phyloP scores from a whole-genome alignment of 2,329 filamentous ascomycete species.

The Gnomoniopsis smithogilvyi region DNA sequence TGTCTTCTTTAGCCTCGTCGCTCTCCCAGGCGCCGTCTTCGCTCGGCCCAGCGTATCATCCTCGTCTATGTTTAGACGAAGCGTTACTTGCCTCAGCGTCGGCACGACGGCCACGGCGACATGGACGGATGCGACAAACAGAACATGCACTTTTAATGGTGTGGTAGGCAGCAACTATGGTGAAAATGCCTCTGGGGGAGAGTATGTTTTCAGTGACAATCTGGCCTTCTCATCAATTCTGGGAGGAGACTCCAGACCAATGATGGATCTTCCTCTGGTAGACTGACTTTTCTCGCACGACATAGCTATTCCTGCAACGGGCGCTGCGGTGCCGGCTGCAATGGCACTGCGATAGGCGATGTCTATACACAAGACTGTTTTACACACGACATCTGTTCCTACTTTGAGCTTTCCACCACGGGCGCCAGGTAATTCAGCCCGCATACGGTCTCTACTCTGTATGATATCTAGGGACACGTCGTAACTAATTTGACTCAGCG shows the following conservation, averaged over 20 bases:
- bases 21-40: neutral
- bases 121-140: slow-evolving; percentile 41
- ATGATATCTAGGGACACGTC: neutral
- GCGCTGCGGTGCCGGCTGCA: slow-evolving; percentile 44
- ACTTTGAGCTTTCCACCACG: slow-evolving; percentile 45
- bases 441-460: no score
- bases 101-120: slow-evolving; percentile 39
- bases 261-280: neutral
- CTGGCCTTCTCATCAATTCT: no score
- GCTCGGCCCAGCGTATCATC: slow-evolving; percentile 3
- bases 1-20: neutral
- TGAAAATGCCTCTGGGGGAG: slow-evolving; percentile 37
- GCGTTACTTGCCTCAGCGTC: slow-evolving; percentile 36
- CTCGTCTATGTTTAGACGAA: slow-evolving; percentile 19
- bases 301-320: slow-evolving; percentile 47
- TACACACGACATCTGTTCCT: slow-evolving; percentile 48
- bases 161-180: slow-evolving; percentile 47
- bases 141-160: slow-evolving; percentile 40
- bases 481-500: slow-evolving; percentile 28
- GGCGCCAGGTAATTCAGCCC: slow-evolving; percentile 36
- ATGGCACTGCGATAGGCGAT: slow-evolving; percentile 40
- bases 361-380: slow-evolving; percentile 50
- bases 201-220: slow-evolving; percentile 39
- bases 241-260: no score
- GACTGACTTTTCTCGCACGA: neutral